Evolutionary conservation across 176 grass and related monocot genomes (phyloP), one percentile per base, ranked within the genome.

Genomic region (Avena atlantica): DNA sequence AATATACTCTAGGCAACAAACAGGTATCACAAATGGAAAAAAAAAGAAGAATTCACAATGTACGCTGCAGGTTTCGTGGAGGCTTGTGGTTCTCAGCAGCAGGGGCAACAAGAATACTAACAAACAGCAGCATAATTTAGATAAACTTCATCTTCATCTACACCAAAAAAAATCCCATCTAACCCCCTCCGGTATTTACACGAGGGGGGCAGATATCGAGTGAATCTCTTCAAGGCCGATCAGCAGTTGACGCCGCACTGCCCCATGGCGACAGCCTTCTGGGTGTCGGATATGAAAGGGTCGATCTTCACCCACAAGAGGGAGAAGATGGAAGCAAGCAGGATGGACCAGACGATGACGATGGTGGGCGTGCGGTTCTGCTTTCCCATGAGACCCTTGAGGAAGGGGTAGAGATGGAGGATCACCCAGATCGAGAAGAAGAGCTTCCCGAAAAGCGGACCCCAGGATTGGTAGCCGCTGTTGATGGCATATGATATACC

Each of bases 371-470:
- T 97, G 78, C 95, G 87, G 89, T 97, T 97, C 80, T 95, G 93
- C 87, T 89, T 90, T 69, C 95, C 95, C 93, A 97, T 83, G 58
- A 97, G 89, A 95, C 95, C 95, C 87, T 97, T 97, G 80, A 97
- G 89, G 87, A 97, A 97, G 16, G 95, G 95, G 75, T 97, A 97
- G 25, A 97, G 92, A 95, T 97, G 95, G 74, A 97, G 88, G 70
- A 97, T 97, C 73, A 97, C 95, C 95, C 95, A 97, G n/a, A 97
- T 97, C 8, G 95, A 86, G 74, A 97, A 97, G 91, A 97, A 97
- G 17, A 97, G 89, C 71, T 97, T 97, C 70, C 95, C 95, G 3
- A 97, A 97, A 14, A 97, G 87, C 0, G 95, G 95, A 13, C 95
- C 95, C 95, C 95, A 97, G 1, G 95, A 97, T 78, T 97, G 95